phyloP scores from a whole-genome alignment of 495 filamentous ascomycete genomes.

The Copromyces sp. region DNA sequence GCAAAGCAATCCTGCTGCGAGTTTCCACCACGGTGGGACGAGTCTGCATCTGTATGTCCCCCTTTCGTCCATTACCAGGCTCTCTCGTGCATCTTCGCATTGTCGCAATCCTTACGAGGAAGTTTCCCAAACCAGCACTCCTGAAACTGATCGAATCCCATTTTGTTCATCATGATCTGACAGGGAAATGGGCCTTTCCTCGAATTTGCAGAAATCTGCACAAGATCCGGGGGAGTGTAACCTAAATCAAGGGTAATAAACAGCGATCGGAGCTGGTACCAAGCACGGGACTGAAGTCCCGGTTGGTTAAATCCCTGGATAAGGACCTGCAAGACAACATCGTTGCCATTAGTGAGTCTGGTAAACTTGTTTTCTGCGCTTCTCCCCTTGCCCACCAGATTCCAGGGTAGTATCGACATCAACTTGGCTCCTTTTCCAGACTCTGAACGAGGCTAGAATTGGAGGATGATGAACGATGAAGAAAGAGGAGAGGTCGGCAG shows the following conservation, averaged over 20 bases:
- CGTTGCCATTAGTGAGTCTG: background rate
- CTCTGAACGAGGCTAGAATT: background rate
- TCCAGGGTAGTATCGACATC: background rate
- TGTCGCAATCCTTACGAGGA: background rate
- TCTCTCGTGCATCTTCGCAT: background rate
- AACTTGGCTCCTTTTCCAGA: background rate
- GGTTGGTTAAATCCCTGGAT: background rate
- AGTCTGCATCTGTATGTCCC: background rate
- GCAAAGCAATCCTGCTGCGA: conserved; percentile 50
- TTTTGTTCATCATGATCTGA: background rate
- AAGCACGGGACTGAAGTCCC: no score
- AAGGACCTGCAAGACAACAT: background rate
- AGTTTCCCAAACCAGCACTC: background rate
- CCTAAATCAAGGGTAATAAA: background rate
- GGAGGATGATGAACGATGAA: background rate
- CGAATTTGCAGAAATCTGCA: background rate
- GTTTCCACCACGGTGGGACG: conserved; percentile 21
- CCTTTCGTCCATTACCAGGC: background rate
- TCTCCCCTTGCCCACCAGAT: background rate
- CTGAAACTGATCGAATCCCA: background rate
- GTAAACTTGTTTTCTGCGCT: background rate
- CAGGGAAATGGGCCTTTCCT: background rate
- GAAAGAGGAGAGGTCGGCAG: background rate
- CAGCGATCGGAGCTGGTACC: no score
- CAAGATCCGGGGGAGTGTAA: background rate